A percentile compares a stretch with the other conserved stretches of the same genome.
Conservation (phyloP, 2,329 filamentous ascomycete species). For the Proliferodiscus dingleyae region DNA sequence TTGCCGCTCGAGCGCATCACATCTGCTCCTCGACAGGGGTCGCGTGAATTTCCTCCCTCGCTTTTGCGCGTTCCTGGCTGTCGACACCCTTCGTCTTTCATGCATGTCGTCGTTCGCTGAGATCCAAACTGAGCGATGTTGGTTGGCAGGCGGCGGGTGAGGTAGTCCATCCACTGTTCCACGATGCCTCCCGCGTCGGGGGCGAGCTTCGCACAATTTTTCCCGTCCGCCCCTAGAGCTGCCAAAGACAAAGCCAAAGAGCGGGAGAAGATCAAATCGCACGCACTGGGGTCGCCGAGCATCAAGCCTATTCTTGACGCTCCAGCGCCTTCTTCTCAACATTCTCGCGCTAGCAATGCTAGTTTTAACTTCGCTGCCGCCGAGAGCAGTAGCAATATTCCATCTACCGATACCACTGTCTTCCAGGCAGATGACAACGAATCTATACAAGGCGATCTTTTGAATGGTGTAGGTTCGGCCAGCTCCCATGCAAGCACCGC, state of each 20-base stretch:
- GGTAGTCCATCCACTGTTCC: constrained; percentile 34
- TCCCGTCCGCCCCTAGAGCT: constrained; percentile 63
- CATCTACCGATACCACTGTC: constrained; percentile 20
- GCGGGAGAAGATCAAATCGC: constrained; percentile 53
- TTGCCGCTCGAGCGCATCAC: too few species aligned
- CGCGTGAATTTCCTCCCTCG: constrained; percentile 16
- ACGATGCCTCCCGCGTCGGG: constrained; percentile 74
- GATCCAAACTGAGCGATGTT: constrained; percentile 27
- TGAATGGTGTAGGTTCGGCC: constrained; percentile 66
- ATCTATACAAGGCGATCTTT: constrained; percentile 57
- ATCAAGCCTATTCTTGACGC: constrained; percentile 31
- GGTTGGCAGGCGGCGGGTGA: constrained; percentile 27
- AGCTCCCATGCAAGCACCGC: constrained; percentile 67
- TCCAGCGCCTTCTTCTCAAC: constrained; percentile 29
- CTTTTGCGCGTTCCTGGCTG: constrained; percentile 22
- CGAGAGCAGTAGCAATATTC: constrained; percentile 18
- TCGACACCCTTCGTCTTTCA: constrained; percentile 15
- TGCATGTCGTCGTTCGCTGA: constrained; percentile 27
- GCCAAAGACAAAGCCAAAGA: constrained; percentile 55
- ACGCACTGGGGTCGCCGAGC: constrained; percentile 26
- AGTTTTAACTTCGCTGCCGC: constrained; percentile 23
- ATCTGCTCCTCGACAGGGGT: constrained; percentile 19
- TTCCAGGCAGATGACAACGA: constrained; percentile 49
- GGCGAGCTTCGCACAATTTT: constrained; percentile 82
- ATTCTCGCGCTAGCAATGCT: constrained; percentile 28